These are phyloP conservation scores for Thelephora ganbajun DNA, from an alignment of 768 basidiomycete genomes.

Conservation along the genomic window DNA sequence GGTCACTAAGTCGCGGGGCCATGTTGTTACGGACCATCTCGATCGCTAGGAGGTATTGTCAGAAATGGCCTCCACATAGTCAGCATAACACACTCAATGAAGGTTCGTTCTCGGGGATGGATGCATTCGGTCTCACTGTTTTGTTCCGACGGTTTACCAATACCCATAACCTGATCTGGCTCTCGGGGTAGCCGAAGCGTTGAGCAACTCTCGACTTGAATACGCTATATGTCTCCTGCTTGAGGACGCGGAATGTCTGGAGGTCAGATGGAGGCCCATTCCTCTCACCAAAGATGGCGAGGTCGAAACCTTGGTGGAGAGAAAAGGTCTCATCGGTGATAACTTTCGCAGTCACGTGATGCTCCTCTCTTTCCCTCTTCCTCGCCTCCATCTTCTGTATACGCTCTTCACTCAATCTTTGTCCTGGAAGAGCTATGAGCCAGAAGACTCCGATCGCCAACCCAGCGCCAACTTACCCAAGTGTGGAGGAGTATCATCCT, in stretches of 20 bases:
- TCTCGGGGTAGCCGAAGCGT: constrained; percentile 78
- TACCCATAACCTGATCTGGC: constrained; percentile 90
- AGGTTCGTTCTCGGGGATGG: constrained; percentile 89
- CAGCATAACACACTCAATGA: constrained; percentile 53
- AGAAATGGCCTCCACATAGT: not conserved
- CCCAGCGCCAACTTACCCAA: constrained; percentile 47
- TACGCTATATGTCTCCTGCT: constrained; percentile 80
- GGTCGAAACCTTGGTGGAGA: constrained; percentile 94
- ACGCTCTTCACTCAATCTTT: constrained; percentile 88
- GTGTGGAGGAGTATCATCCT: constrained; percentile 89
- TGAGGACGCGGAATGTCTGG: constrained; percentile 89
- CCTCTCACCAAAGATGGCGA: constrained; percentile 95
- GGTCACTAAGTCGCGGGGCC: constrained; percentile 84
- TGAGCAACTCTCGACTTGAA: constrained; percentile 89
- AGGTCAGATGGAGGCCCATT: constrained; percentile 92
- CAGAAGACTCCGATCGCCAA: constrained; percentile 1
- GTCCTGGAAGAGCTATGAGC: constrained; percentile 34
- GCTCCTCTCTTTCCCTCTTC: constrained; percentile 93
- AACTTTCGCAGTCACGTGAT: constrained; percentile 94
- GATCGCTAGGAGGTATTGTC: constrained; percentile 45
- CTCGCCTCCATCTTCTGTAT: constrained; percentile 86
- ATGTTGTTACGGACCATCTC: constrained; percentile 95
- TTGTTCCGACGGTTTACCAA: constrained; percentile 98
- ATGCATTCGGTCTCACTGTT: constrained; percentile 94
- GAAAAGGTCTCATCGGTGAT: constrained; percentile 94